A percentile compares a stretch with the other conserved stretches of the same genome.
phyloP scores from a whole-genome alignment of 2,329 filamentous ascomycete species.

The Neonectria hederae region DNA sequence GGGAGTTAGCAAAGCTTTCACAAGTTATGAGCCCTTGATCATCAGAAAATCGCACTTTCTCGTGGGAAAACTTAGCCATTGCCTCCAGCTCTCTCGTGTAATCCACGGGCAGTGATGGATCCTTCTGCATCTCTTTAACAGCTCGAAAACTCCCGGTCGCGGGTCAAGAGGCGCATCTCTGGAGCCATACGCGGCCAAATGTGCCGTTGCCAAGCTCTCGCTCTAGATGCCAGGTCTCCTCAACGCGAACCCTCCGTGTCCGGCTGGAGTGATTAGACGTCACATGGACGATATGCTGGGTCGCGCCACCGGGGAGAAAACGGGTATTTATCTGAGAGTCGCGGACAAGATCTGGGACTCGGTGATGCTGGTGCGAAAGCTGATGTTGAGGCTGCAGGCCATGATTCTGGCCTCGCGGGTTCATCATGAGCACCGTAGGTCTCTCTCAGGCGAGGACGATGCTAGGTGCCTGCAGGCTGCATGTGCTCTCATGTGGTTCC shows the following conservation, averaged over 20 bases:
- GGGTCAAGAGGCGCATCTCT: background rate
- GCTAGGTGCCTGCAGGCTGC: too few species aligned
- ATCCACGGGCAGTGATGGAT: background rate
- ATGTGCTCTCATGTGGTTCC: background rate
- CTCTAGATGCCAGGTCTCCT: background rate
- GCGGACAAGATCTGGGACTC: background rate
- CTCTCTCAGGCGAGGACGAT: too few species aligned
- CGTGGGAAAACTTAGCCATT: constrained; percentile 1
- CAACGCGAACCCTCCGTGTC: background rate
- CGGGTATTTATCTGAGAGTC: background rate
- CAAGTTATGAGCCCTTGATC: background rate
- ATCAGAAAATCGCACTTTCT: background rate
- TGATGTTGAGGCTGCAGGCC: background rate
- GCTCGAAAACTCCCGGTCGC: background rate
- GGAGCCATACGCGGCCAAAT: constrained; percentile 1
- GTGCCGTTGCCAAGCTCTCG: background rate
- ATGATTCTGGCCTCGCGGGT: background rate
- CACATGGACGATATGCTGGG: background rate
- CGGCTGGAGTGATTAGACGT: background rate
- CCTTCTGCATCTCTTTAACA: constrained; percentile 4
- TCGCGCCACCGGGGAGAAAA: background rate
- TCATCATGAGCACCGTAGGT: background rate
- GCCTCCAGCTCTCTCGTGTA: constrained; percentile 5
- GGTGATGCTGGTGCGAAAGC: background rate
- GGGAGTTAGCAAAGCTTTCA: background rate